phyloP scores from a whole-genome alignment of 345 rosid species.

The Sisymbrium irio region DNA sequence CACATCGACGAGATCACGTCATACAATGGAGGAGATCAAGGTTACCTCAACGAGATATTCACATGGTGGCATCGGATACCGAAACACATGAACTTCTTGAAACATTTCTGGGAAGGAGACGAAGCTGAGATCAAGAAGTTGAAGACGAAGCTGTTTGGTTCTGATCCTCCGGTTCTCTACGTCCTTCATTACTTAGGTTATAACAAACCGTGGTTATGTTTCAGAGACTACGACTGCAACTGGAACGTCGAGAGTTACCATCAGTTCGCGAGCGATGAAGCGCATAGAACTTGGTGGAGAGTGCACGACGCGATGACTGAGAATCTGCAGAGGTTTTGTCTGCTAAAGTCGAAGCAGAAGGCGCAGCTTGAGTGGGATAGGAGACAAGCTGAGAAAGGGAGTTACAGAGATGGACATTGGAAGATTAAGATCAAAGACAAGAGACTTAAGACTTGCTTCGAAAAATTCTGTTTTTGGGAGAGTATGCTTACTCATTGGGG shows the following conservation, averaged over 20 bases:
- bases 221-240: constrained; percentile 92
- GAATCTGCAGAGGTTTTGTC: constrained; percentile 64
- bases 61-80: constrained; percentile 99
- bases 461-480: constrained; percentile 78
- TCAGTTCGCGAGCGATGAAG: constrained; percentile 78
- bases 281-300: constrained; percentile 85
- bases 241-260: constrained; percentile 83
- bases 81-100: constrained; percentile 86
- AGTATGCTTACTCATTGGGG: constrained; percentile 97
- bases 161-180: constrained; percentile 77
- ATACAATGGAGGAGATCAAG: constrained; percentile 94
- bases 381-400: constrained; percentile 76
- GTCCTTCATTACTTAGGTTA: constrained; percentile 80
- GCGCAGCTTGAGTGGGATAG: constrained; percentile 88
- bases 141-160: constrained; percentile 71
- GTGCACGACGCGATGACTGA: constrained; percentile 82
- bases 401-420: constrained; percentile 81
- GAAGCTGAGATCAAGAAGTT: constrained; percentile 62
- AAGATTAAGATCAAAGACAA: constrained; percentile 65
- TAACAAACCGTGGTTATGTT: constrained; percentile 83
- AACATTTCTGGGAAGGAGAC: constrained; percentile 95
- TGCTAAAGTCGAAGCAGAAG: constrained; percentile 76
- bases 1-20: constrained; percentile 79
- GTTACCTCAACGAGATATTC: constrained; percentile 82
- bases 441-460: constrained; percentile 65